These are phyloP conservation scores for Escallonia herrerae DNA, from an alignment of 129 eudicot genomes.

Conservation along the genomic window DNA sequence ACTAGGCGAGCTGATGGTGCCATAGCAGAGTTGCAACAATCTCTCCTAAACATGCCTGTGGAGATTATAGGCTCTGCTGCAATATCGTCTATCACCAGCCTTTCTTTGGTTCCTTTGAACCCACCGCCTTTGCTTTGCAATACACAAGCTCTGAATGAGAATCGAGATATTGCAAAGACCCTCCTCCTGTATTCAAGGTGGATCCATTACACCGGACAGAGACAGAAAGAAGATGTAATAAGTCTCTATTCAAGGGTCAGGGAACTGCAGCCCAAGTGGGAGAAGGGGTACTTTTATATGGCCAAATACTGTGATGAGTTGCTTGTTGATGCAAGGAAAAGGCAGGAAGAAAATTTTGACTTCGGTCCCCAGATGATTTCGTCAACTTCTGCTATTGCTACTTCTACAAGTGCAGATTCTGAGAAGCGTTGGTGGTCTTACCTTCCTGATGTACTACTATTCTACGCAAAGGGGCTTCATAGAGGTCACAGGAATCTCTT, in stretches of 20 bases:
- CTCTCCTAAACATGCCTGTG: conserved; percentile 71
- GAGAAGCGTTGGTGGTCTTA: conserved; percentile 79
- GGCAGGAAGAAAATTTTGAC: conserved; percentile 77
- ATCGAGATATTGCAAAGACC: conserved; percentile 72
- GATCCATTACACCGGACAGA: conserved; percentile 92
- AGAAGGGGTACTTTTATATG: conserved; percentile 82
- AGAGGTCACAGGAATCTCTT: conserved; percentile 92
- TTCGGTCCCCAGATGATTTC: conserved; percentile 35
- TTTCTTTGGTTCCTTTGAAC: conserved; percentile 63
- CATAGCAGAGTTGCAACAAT: conserved; percentile 85
- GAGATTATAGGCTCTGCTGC: conserved; percentile 81
- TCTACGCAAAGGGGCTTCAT: conserved; percentile 97
- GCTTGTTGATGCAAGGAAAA: conserved; percentile 90
- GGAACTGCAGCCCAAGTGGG: conserved; percentile 96
- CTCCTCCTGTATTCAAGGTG: conserved; percentile 87
- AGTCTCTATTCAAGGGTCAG: conserved; percentile 77
- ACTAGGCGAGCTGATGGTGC: conserved; percentile 93
- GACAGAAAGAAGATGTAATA: conserved; percentile 92
- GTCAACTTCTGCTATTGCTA: conserved; percentile 34
- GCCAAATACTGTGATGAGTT: conserved; percentile 93
- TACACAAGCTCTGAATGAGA: conserved; percentile 54
- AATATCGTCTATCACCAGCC: conserved; percentile 85
- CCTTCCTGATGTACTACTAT: conserved; percentile 81
- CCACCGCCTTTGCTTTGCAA: conserved; percentile 47
- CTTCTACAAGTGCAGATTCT: conserved; percentile 34